Percentiles rank a stretch among this genome's conserved stretches.
phyloP scores from a whole-genome alignment of 2,329 filamentous ascomycete genomes.

The Colletotrichum euphorbiae region DNA sequence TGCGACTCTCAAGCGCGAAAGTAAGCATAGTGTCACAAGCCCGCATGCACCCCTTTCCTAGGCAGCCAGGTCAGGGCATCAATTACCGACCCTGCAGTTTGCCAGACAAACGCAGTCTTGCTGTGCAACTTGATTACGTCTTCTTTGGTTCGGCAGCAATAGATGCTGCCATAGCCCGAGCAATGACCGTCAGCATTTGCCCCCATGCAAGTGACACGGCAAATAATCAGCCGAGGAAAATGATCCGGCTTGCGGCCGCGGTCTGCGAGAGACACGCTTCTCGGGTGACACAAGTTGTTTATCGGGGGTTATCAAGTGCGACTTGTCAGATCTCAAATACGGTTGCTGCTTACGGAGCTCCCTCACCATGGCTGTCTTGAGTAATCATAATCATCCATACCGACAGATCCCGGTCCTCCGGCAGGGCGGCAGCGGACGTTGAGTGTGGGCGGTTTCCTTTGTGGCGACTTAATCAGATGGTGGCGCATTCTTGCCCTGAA shows the following conservation, averaged over 20 bases:
- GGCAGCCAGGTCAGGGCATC: not conserved
- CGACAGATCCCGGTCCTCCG: not conserved
- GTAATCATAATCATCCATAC: not conserved
- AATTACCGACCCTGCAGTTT: not conserved
- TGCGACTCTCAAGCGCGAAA: not conserved
- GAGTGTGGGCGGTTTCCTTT: not conserved
- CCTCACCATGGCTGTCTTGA: not conserved
- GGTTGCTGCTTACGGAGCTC: constrained; percentile 10
- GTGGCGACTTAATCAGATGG: not conserved
- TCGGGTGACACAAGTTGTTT: constrained; percentile 15
- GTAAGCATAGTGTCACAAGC: constrained; percentile 2
- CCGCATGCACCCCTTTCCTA: constrained; percentile 4
- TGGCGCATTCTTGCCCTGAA: constrained; percentile 7
- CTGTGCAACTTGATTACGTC: not conserved
- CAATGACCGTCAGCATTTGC: not conserved
- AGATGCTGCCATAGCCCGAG: constrained; percentile 12
- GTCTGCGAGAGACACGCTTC: not conserved
- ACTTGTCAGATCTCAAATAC: constrained; percentile 20
- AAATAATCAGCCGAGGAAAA: not conserved
- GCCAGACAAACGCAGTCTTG: not conserved
- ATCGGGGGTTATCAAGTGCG: constrained; percentile 17
- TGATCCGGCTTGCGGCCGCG: constrained; percentile 13
- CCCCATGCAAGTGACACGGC: not conserved
- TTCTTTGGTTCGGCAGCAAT: not conserved
- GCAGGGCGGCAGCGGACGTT: not conserved